Base-by-base conservation (phyloP, 2,329 filamentous ascomycete genomes). In the Aspergillus thermomutatus region DNA sequence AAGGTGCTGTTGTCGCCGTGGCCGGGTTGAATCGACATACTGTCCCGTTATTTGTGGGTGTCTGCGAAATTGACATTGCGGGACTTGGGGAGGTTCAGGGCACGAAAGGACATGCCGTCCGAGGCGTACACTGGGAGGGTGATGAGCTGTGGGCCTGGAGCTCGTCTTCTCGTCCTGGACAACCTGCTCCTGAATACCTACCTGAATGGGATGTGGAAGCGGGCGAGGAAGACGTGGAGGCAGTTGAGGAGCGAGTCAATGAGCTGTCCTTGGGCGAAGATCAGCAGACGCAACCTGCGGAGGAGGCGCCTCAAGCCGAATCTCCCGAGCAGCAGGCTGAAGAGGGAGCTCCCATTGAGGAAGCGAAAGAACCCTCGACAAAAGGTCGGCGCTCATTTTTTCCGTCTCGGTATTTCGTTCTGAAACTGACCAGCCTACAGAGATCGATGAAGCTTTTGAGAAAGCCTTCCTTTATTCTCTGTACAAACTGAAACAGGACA, bases 91-190 rank as follows among this genome's bases (percentile, higher is more conserved):
- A 78, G 50, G 84, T 86, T 5, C 81, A 83, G 65, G 86, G 86
- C 0, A 76, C 78, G 14, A 87, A 84, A 66, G 87, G 87, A 0
- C 82, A 84, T 72, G 87, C 86, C 1, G 85, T 89, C 9, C 79
- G 83, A 60, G 85, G 83, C 3, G 73, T 88, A 50, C 86, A 89
- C 66, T 89, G 87, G 86, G 79, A 81, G 58, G 85, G 86, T 1
- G 87, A 89, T 72, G 87, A 89, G 72, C 67, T 88, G n/a, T 89
- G 86, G 85, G 77, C 77, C 4, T 87, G 84, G 82, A 85, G 80
- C 64, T 76, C 79, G 31, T 76, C 75, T 27, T 82, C 80, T 4
- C 80, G 77, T 57, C 77, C 81, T 19, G 85, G 84, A 9, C 73
- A 74, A 41, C 72, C 78, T 17, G 75, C 82, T 11, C 85, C 86